phyloP scores from a whole-genome alignment of 306 rosid species.

The Ormosia semicastrata region DNA sequence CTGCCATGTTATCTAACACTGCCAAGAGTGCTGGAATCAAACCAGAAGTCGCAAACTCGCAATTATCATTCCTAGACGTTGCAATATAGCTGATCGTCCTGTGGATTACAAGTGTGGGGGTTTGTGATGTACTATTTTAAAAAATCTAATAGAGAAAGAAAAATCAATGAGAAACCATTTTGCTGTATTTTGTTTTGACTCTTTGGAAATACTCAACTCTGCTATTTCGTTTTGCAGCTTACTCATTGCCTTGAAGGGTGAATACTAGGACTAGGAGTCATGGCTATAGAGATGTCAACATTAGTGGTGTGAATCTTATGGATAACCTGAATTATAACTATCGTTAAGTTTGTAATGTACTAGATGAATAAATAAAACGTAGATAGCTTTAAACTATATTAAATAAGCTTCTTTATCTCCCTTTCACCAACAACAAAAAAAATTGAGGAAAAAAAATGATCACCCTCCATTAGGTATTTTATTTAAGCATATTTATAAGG shows the following conservation, averaged over 20 bases:
- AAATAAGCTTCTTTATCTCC: too few relatives aligned
- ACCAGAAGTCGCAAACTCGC: slow-evolving; percentile 35
- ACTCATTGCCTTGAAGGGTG: slow-evolving; percentile 47
- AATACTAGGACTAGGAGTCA: background rate
- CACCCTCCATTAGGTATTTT: too few relatives aligned
- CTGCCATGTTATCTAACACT: slow-evolving; percentile 47
- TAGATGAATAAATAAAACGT: too few relatives aligned
- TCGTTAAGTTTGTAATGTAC: too few relatives aligned
- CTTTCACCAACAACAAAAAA: too few relatives aligned
- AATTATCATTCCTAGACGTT: slow-evolving; percentile 57
- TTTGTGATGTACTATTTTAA: background rate
- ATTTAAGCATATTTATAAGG: too few relatives aligned
- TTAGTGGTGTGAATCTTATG: background rate
- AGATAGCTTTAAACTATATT: too few relatives aligned
- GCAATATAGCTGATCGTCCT: slow-evolving; percentile 43
- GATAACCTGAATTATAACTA: background rate
- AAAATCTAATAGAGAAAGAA: too few relatives aligned
- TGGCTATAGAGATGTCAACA: background rate
- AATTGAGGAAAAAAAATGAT: too few relatives aligned
- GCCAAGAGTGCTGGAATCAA: slow-evolving; percentile 42
- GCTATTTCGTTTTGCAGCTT: slow-evolving; percentile 21
- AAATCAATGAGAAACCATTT: too few relatives aligned
- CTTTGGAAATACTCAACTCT: too few relatives aligned
- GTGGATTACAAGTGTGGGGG: slow-evolving; percentile 60
- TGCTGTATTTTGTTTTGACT: too few relatives aligned